phyloP scores from a whole-genome alignment of 2,329 filamentous ascomycete genomes.

The Ascochyta pisi region DNA sequence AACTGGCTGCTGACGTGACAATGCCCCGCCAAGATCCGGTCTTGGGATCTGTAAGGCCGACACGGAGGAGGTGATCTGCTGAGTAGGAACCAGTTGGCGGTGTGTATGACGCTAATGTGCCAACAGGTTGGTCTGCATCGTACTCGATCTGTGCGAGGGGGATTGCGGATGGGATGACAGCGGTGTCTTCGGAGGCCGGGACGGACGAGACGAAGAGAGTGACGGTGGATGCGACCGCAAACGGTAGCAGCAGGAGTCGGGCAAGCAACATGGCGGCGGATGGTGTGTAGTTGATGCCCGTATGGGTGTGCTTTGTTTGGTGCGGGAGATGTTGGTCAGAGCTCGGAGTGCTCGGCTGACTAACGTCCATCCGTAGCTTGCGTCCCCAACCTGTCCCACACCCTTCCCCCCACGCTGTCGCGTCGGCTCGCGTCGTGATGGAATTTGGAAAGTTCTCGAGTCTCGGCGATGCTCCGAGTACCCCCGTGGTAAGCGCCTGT shows the following conservation, averaged over 20 bases:
- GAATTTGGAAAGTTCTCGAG: neutral
- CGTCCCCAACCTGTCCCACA: neutral
- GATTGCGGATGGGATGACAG: constrained; percentile 45
- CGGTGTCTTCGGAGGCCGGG: constrained; percentile 78
- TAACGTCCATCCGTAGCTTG: constrained; percentile 4
- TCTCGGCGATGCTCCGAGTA: constrained; percentile 14
- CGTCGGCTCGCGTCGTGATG: constrained; percentile 9
- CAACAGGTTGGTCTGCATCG: constrained; percentile 45
- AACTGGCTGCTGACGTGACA: constrained; percentile 54
- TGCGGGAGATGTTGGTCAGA: constrained; percentile 8
- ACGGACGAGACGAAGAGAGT: constrained; percentile 72
- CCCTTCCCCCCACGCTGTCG: neutral
- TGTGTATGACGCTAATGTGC: constrained; percentile 46
- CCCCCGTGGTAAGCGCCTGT: neutral
- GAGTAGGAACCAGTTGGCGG: constrained; percentile 45
- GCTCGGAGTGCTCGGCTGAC: constrained; percentile 6
- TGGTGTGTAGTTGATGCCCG: constrained; percentile 2
- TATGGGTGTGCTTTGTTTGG: neutral
- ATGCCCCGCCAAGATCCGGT: constrained; percentile 53
- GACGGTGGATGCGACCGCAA: constrained; percentile 49
- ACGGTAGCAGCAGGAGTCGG: constrained; percentile 45
- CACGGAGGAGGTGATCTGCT: constrained; percentile 50
- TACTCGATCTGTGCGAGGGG: constrained; percentile 54
- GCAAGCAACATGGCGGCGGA: constrained; percentile 46
- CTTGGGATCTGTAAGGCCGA: constrained; percentile 52